Base-by-base conservation (phyloP, 345 rosid species). In the Salix brachista region DNA sequence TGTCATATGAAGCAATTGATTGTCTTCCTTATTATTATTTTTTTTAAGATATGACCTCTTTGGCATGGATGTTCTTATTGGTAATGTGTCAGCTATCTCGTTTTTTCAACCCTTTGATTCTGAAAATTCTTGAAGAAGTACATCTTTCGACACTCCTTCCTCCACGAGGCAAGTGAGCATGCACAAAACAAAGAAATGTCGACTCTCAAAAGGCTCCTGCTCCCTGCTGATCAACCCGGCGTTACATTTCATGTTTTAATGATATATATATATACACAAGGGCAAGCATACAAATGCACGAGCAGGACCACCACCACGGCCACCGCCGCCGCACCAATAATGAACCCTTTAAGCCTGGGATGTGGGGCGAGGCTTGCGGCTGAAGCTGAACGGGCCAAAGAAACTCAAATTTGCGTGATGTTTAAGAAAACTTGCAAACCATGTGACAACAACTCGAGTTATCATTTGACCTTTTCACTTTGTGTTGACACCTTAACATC, bases 391-490 rank as follows among this genome's bases (percentile, higher is more conserved):
- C 58, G 41, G 39, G 26, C 5, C n/a, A 44, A 70, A 25, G 16
- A 61, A n/a, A 18, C 60, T 42, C 21, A 61, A 70, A 60, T 32
- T 64, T 68, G 80, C 17, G 65, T 62, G 36, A 9, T 3, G 26
- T 61, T 77, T 70, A 71, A 50, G 56, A 23, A 75, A 65, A 39
- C 71, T 52, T 54, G 52, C 10, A 13, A 46, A 75, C 64, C 76
- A 67, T 72, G 77, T 41, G 80, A 66, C 23, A 52, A 54, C 23
- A 52, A 39, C 75, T 30, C 23, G 23, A 72, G 76, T 72, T 72
- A 67, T 78, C 58, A 78, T 78, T 70, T 78, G 81, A 78, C 68
- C 28, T 19, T 66, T 72, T 78, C 67, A 26, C 26, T n/a, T 65
- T 13, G n/a, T 54, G 21, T 46, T 66, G 81, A 72, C 77, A 78